Conservation (phyloP, 768 basidiomycete species). For the Sarcodon aspratus region DNA sequence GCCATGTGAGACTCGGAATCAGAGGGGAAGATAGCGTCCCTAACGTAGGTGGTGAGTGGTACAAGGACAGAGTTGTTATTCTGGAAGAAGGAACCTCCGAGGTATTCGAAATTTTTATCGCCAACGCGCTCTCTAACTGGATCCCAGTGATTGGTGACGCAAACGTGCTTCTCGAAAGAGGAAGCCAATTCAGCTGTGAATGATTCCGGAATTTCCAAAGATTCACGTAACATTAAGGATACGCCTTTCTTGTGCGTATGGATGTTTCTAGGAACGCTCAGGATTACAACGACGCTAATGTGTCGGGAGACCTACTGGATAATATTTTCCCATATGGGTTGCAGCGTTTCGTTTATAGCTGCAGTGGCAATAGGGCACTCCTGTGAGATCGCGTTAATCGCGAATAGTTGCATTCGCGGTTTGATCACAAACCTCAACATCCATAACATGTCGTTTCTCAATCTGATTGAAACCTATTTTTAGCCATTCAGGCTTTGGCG, state of each 20-base stretch:
- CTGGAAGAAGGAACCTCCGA: conserved; percentile 99
- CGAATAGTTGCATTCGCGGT: no score
- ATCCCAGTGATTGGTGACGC: conserved; percentile 73
- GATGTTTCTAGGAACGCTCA: conserved; percentile 48
- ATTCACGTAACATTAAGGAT: conserved; percentile 85
- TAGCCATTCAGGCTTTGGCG: conserved; percentile 51
- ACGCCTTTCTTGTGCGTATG: conserved; percentile 77
- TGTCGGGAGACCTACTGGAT: conserved; percentile 39
- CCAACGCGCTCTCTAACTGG: conserved; percentile 89
- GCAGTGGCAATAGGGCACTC: conserved; percentile 89
- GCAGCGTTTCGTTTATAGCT: conserved; percentile 60
- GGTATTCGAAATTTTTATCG: conserved; percentile 73
- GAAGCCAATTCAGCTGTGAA: no score
- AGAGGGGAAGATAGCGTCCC: conserved; percentile 22
- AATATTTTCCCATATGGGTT: conserved; percentile 51
- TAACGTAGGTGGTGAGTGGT: conserved; percentile 77
- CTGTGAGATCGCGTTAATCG: conserved; percentile 21
- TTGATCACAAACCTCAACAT: conserved; percentile 65
- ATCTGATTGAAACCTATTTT: conserved; percentile 85
- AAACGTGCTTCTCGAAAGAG: conserved; percentile 45
- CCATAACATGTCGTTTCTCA: conserved; percentile 64
- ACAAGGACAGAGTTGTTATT: conserved; percentile 92
- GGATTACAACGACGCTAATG: neutral
- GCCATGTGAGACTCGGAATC: neutral
- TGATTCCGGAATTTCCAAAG: conserved; percentile 41